Evolutionary conservation across 176 grass and related monocot genomes (phyloP).

Genomic region (Phyllostachys edulis): DNA sequence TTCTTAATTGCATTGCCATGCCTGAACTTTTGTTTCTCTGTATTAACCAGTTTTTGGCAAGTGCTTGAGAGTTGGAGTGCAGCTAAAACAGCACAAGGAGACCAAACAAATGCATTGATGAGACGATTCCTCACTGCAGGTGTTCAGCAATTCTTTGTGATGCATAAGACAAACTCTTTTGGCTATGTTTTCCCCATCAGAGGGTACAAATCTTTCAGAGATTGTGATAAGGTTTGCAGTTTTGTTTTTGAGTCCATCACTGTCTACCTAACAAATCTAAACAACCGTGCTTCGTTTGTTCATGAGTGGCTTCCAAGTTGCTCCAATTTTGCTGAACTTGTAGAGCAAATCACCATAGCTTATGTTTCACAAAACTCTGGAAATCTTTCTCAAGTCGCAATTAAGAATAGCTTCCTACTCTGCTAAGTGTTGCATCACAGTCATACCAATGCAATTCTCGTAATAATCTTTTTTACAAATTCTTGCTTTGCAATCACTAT

Average conservation of each 20-base stretch:
- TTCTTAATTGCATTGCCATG: neutral
- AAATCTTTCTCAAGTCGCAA: neutral
- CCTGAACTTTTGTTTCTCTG: neutral
- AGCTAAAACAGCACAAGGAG: no score
- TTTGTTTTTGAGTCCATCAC: neutral
- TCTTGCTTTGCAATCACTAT: constrained; percentile 25
- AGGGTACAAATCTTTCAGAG: neutral
- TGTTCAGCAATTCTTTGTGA: neutral
- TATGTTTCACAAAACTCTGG: neutral
- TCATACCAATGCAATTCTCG: neutral
- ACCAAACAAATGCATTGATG: neutral
- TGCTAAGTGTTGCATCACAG: neutral
- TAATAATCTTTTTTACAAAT: neutral
- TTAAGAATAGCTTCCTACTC: neutral
- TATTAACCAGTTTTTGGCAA: neutral
- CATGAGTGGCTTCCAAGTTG: constrained; percentile 51
- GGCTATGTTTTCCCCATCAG: neutral
- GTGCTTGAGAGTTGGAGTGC: no score
- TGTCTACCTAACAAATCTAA: neutral
- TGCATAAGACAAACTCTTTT: neutral
- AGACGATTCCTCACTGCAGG: neutral
- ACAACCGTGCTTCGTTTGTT: constrained; percentile 7
- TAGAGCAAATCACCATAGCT: constrained; percentile 10
- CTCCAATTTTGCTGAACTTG: constrained; percentile 7
- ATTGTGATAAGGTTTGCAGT: neutral